A percentile compares a stretch with the other conserved stretches of the same genome.
phyloP scores from a whole-genome alignment of 2,329 filamentous ascomycete species.

The Neonectria coccinea region DNA sequence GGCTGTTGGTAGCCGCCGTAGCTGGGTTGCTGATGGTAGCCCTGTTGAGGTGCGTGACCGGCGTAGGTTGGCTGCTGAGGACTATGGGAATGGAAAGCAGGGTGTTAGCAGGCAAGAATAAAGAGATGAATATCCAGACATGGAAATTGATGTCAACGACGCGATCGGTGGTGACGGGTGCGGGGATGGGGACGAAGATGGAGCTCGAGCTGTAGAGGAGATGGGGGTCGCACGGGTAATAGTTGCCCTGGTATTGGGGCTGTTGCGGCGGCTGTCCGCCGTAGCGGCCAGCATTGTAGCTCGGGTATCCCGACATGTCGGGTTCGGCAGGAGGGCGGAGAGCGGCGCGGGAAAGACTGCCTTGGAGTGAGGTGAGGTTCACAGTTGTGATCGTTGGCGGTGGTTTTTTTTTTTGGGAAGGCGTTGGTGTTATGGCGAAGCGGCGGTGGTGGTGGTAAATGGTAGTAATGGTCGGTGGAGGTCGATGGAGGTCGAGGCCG shows the following conservation, averaged over 20 bases:
- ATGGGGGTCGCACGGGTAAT: conserved; percentile 62
- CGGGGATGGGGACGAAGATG: conserved; percentile 20
- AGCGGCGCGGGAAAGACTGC: neutral
- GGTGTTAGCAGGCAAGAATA: conserved; percentile 41
- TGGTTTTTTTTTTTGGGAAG: conserved; percentile 14
- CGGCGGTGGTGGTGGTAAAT: conserved; percentile 12
- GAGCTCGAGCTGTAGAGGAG: conserved; percentile 17
- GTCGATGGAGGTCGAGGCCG: conserved; percentile 30
- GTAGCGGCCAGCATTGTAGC: conserved; percentile 64
- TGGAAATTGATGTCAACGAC: conserved; percentile 23
- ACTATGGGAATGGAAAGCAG: conserved; percentile 44
- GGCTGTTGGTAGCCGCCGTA: conserved; percentile 58
- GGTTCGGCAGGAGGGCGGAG: conserved; percentile 21
- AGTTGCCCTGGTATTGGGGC: conserved; percentile 56
- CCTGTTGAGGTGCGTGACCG: conserved; percentile 59
- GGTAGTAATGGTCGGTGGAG: conserved; percentile 21
- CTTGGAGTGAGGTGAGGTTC: neutral
- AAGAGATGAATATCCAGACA: conserved; percentile 6
- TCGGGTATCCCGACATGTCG: conserved; percentile 73
- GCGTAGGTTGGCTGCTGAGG: conserved; percentile 59
- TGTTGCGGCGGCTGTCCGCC: conserved; percentile 51
- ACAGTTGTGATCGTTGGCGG: conserved; percentile 11
- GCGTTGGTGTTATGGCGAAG: conserved; percentile 25
- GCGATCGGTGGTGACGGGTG: conserved; percentile 26
- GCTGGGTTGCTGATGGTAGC: conserved; percentile 60